Base-by-base conservation (phyloP, 179 eudicot genomes). In the Silene vulgaris region DNA sequence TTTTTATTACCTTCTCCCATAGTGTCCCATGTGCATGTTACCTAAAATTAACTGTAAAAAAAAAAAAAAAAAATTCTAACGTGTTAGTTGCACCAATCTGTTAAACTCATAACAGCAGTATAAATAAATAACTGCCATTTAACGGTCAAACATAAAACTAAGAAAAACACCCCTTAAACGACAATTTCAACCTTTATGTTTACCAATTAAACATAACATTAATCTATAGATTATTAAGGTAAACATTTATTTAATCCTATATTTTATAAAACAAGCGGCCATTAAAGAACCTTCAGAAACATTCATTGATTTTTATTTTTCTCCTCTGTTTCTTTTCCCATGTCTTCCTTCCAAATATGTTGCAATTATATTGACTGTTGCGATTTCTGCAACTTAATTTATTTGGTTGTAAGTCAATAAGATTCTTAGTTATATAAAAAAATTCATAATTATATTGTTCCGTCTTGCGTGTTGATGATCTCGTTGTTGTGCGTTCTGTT, bases 141-240 rank as follows among this genome's bases (percentile, higher is more conserved):
- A 77, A 73, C 64, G 74, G 77, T 78, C 76, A 72, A 32, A 35
- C 11, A 60, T 17, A 9, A 48, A 54, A 70, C 62, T 29, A 75
- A 61, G 26, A 50, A 74, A 61, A 13, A 45, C 3, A 13, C 11
- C 50, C n/a, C 8, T 62, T 12, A 37, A 26, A 74, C 23, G 71
- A 74, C 65, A 37, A 66, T 16, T 59, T 73, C 68, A 65, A 74
- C 74, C 29, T 61, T 12, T 60, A 28, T 62, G 60, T 67, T n/a
- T 40, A 29, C 35, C 9, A 5, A 14, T 56, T 20, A 12, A 28
- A 48, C 56, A 2, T 17, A 71, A 28, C n/a, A 11, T 19, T 30
- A 52, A 32, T 32, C 0, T 56, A 7, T 13, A 4, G 9, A 69
- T 50, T 3, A 43, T 21, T 20, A 52, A 16, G 9, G 3, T 12